Conservation (phyloP, 768 basidiomycete genomes). For the Ramaria sp. region DNA sequence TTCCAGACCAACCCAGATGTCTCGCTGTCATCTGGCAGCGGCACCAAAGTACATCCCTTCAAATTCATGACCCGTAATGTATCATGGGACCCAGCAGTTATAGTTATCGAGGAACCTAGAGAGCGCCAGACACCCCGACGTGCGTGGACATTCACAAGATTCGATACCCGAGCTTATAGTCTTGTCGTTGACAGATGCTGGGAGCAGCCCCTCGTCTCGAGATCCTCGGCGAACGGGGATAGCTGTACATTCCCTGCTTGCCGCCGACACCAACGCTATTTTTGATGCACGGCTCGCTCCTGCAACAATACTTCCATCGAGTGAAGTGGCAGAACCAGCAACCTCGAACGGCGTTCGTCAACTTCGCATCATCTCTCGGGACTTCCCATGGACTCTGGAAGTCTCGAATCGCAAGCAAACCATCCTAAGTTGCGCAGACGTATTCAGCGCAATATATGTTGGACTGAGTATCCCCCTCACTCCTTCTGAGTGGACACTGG, state of each 20-base stretch:
- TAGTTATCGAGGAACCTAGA: slow-evolving; percentile 3
- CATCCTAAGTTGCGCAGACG: slow-evolving; percentile 7
- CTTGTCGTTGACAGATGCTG: not conserved
- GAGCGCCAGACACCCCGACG: not conserved
- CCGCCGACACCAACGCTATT: not conserved
- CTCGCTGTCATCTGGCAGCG: not conserved
- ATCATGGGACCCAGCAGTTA: slow-evolving; percentile 9
- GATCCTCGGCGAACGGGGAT: not conserved
- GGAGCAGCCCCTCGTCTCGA: not conserved
- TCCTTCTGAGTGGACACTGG: slow-evolving; percentile 7
- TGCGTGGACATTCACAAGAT: not conserved
- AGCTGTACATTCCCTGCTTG: slow-evolving; percentile 1
- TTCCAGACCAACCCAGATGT: not conserved
- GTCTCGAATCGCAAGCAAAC: not conserved
- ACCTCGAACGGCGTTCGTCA: not conserved
- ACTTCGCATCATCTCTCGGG: slow-evolving; percentile 6
- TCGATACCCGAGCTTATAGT: not conserved
- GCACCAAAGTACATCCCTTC: slow-evolving; percentile 1
- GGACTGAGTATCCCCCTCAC: slow-evolving; percentile 7
- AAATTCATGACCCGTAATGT: slow-evolving; percentile 7
- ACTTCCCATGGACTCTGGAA: slow-evolving; percentile 10
- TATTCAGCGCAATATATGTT: slow-evolving; percentile 7
- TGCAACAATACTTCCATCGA: not conserved
- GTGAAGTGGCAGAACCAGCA: slow-evolving; percentile 5
- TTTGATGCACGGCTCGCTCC: slow-evolving; percentile 7